Base-by-base conservation (phyloP, 352 stramenopile species). In the Phytophthora vignae region DNA sequence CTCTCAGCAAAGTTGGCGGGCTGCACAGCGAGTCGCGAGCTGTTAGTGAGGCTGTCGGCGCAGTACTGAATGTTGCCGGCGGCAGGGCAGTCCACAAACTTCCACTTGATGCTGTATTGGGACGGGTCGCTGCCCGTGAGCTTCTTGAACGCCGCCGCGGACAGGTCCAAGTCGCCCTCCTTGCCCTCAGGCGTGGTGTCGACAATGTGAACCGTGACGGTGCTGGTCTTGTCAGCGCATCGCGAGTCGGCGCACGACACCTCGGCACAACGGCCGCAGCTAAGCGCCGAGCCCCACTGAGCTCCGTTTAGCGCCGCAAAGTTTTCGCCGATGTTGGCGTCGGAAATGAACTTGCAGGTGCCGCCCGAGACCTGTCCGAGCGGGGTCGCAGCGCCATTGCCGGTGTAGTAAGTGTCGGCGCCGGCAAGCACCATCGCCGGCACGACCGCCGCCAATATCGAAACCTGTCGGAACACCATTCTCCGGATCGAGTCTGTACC, bases 321-420 rank as follows among this genome's bases (percentile, higher is more conserved):
- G 55, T 90, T 85, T 42, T 74, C 79, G 17, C 54, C 79, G 7
- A 69, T 67, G 1, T 48, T 56, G 0, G 83, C 74, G 49, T 78
- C 79, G 54, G 71, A 70, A 83, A 91, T 90, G 55, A 91, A 88
- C 64, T 88, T 88, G 73, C 87, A 93, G 29, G 79, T 88, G 33
- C 81, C 82, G 1, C 63, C 57, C 4, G 73, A 84, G 15, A 79
- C 50, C 38, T 78, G 57, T 22, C 59, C 71, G 6, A 90, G 75
- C 15, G 62, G 76, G 69, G 90, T 88, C 15, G 73, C 69, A 17
- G 72, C 87, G 58, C 82, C 76, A 22, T 89, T 75, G 14, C 84
- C 84, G 1, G 67, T 76, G 55, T 76, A 90, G 55, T 78, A 82
- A 4, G 55, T 58, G 59, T 73, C 66, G 1, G 27, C 62, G n/a